A percentile compares a stretch with the other conserved stretches of the same genome.
Conservation (phyloP, 352 stramenopile species). For the Pythium brassicae region DNA sequence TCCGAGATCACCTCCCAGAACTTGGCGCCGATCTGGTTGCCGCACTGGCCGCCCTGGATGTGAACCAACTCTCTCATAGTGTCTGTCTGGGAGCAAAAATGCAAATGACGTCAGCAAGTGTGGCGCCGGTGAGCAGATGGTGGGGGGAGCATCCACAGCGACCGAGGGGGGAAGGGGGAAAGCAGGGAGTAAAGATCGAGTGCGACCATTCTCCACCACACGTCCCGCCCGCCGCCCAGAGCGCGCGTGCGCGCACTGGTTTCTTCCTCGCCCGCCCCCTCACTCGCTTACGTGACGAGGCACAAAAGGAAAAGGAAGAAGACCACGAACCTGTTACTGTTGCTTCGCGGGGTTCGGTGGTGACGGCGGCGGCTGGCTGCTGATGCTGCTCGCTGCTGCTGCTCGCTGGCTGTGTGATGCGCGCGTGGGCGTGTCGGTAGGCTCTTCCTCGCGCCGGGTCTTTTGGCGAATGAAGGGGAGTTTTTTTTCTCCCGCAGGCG, state of each 20-base stretch:
- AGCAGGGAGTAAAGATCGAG: slow-evolving; percentile 5
- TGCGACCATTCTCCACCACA: slow-evolving; percentile 1
- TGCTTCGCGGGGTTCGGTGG: not conserved
- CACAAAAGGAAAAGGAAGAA: not conserved
- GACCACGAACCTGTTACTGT: slow-evolving; percentile 1
- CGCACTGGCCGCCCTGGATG: slow-evolving; percentile 97
- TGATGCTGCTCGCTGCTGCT: slow-evolving; percentile 17
- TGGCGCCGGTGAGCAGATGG: not conserved
- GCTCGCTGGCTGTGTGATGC: slow-evolving; percentile 53
- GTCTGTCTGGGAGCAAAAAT: slow-evolving; percentile 24
- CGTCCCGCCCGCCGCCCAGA: not conserved
- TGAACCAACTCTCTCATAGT: slow-evolving; percentile 97
- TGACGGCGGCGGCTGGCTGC: not conserved
- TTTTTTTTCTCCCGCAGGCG: slow-evolving; percentile 24
- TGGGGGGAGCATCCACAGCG: not conserved
- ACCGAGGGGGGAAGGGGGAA: not conserved
- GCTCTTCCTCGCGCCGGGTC: slow-evolving; percentile 70
- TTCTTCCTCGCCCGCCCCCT: not conserved
- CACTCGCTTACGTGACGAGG: not conserved
- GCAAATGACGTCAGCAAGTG: slow-evolving; percentile 4
- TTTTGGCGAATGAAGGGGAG: slow-evolving; percentile 84
- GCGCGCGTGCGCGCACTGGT: not conserved
- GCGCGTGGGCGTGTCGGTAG: slow-evolving; percentile 5
- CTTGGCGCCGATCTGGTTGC: slow-evolving; percentile 98
- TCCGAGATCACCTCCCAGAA: slow-evolving; percentile 98